These are phyloP conservation scores for Lachnellula cervina DNA, from an alignment of 2,329 filamentous ascomycete species.

Conservation along the genomic window DNA sequence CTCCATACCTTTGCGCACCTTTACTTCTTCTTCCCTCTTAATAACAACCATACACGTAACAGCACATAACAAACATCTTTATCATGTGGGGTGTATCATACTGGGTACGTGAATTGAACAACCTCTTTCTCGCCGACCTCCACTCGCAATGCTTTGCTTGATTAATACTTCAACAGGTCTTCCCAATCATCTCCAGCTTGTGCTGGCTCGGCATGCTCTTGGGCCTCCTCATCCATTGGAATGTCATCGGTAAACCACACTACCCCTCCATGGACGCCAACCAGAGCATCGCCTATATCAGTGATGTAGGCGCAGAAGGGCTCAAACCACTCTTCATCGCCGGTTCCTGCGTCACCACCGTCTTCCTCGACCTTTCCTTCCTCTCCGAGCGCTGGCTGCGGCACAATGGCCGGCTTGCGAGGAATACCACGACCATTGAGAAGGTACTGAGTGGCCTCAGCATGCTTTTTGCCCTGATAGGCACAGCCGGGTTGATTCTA, in stretches of 20 bases:
- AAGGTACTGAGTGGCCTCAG: constrained; percentile 57
- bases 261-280: constrained; percentile 55
- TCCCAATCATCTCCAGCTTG: constrained; percentile 64
- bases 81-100: constrained; percentile 32
- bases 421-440: constrained; percentile 60
- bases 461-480: constrained; percentile 66
- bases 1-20: not conserved
- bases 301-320: constrained; percentile 54
- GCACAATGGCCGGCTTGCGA: constrained; percentile 71
- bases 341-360: constrained; percentile 64
- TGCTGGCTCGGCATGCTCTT: constrained; percentile 34
- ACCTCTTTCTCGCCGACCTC: not conserved
- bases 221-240: constrained; percentile 47
- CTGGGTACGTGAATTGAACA: constrained; percentile 39
- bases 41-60: not conserved
- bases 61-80: not conserved
- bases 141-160: not conserved
- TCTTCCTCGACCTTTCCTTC: constrained; percentile 79
- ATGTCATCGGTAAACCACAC: constrained; percentile 46
- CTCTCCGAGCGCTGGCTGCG: constrained; percentile 78
- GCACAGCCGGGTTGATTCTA: constrained; percentile 75
- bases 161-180: constrained; percentile 38
- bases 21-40: not conserved
- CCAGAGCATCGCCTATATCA: constrained; percentile 68
- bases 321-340: constrained; percentile 77